phyloP scores from a whole-genome alignment of 2,329 filamentous ascomycete species.

The Penicillium oxalicum region DNA sequence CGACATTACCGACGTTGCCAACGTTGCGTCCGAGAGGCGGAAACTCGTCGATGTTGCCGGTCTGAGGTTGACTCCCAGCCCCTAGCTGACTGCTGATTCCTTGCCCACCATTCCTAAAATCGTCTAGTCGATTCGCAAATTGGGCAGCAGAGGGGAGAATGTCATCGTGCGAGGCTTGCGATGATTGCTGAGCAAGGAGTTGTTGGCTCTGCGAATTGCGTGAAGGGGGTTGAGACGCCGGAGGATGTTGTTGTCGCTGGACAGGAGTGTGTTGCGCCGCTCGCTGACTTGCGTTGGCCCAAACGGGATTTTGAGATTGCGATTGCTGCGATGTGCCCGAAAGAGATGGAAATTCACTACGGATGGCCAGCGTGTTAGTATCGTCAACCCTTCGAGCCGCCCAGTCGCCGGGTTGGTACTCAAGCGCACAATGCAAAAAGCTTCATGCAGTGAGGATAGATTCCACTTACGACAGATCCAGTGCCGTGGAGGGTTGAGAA shows the following conservation, averaged over 20 bases:
- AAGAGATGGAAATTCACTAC: conserved; percentile 58
- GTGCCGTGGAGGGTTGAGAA: conserved; percentile 48
- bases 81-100: conserved; percentile 49
- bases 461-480: conserved; percentile 52
- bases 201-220: conserved; percentile 36
- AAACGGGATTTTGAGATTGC: conserved; percentile 48
- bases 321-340: conserved; percentile 53
- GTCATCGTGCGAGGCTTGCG: conserved; percentile 45
- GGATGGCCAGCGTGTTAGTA: conserved; percentile 11
- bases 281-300: conserved; percentile 54
- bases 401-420: background rate
- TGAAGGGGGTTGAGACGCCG: conserved; percentile 38
- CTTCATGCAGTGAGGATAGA: background rate
- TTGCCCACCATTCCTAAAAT: conserved; percentile 54
- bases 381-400: background rate
- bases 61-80: conserved; percentile 47
- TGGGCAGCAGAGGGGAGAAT: conserved; percentile 44
- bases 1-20: conserved; percentile 33
- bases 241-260: conserved; percentile 46
- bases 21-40: conserved; percentile 51
- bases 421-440: background rate
- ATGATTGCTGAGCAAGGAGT: conserved; percentile 38
- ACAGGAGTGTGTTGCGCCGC: conserved; percentile 49
- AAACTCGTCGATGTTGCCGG: conserved; percentile 56
- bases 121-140: conserved; percentile 48